Evolutionary conservation across 345 rosid genomes (phyloP), one percentile per base, ranked within the genome.

Genomic region (Populus euphratica): DNA sequence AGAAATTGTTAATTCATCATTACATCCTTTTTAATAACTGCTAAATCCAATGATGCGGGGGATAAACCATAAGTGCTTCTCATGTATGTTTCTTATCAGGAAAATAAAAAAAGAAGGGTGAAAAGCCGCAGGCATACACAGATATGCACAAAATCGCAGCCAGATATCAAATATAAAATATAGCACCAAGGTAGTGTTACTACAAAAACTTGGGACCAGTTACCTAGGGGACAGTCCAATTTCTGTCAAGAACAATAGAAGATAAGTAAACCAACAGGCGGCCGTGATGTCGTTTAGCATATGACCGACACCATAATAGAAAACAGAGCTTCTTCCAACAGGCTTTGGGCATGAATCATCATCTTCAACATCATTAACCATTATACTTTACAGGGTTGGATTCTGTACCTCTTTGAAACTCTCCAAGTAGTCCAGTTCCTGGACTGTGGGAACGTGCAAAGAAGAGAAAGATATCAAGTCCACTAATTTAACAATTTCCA

Each of bases 241-340:
- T 62, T 95, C 94, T 13, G 97, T 91, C 81, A 95, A 78, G 83
- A 95, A 95, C 76, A 92, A 64, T 70, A 95, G 86, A 73, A 95
- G 96, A 80, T 95, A 95, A 71, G 98, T 95, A 84, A 95, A 95
- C 99, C 99, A 95, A 81, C 98, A 93, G 39, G 99, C 88, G 83
- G 99, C 88, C 77, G 99, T 92, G 81, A 95, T 92, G 88, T 95
- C 98, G 82, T 95, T 95, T 35, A 95, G 97, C 98, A 95, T 92
- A 79, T 95, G 99, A 2, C 99, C 98, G 18, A 90, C 86, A 43
- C 98, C 99, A 86, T 93, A 95, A 76, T 39, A 95, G 73, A 92
- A 86, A 33, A 95, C 91, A 39, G 96, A 82, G 85, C 76, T 79
- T 83, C 99, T 93, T 79, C 92, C 92, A 74, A 91, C 84, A 33